Base-by-base conservation (phyloP, 73 alveolate genomes). In the Paramecium primaurelia region DNA sequence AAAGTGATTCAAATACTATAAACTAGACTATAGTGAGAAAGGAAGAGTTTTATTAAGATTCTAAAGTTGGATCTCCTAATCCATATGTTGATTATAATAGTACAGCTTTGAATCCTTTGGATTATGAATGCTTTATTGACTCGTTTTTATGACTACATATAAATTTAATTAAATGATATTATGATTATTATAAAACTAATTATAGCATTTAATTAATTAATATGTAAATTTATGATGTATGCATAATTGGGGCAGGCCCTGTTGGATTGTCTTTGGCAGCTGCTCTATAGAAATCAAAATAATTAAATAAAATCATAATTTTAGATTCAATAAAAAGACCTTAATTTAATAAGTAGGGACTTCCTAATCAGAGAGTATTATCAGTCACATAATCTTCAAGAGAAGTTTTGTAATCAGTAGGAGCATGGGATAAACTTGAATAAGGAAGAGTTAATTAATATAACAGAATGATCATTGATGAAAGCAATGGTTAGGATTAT, bases 381-480 rank as follows among this genome's bases (percentile, higher is more conserved):
- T 80, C 91, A 80, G 75, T 80, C 25, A 80, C 71, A 14, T 26
- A 80, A 44, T 80, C 91, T 6, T 80, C 91, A 25, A 80, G 54
- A 49, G 77, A 89, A 44, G 40, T 89, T 12, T 89, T 89, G 20
- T 16, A 89, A 89, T 89, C 94, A 2, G 59, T 89, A n/a, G 91
- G 91, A 9, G 94, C 94, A 26, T 89, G 94, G 94, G 84, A 89
- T 71, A 36, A 71, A 83, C 68, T 89, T 8, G 92, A 89, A 20
- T 60, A 89, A 12, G 71, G 42, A 10, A 89, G 94, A 89, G 40
- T 89, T 5, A 83, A 83, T 30, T 42, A 25, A 9, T 71, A 59
- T 49, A 83, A 89, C 12, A 37, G 84, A 45, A 89, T 89, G 94
- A 37, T 71, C 8, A 64, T 89, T 6, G 49, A 59, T 59, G 94